Evolutionary conservation across 805 yeast species (phyloP), one percentile per base, ranked within the genome.

Genomic region (Jamesozyma lodderae): DNA sequence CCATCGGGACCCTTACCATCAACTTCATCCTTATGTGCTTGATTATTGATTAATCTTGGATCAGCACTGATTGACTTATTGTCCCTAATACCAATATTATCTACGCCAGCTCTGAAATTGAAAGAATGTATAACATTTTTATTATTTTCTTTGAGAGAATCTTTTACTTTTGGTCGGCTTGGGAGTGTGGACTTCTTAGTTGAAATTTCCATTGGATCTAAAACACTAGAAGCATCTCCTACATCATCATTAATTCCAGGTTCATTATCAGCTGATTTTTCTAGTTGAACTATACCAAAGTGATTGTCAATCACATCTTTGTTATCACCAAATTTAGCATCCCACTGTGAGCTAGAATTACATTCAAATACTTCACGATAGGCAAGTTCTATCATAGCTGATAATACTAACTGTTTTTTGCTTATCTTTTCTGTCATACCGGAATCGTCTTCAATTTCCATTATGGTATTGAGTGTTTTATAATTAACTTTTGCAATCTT

Each of bases 71-170:
- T 75, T 39, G 77, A 75, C 63, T 90, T 90, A 53, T 74, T 76
- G 42, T 87, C 96, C 40, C 94, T 66, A 16, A 90, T 72, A 37
- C 97, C 97, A 28, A 66, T 62, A 53, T 90, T 90, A 21, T 85
- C 94, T 40, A 72, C 81, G 21, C 96, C 95, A 0, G 95, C 94
- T 51, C 94, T 70, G 53, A 84, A 77, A 57, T 88, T 90, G 63
- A 88, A 90, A 0, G 95, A 79, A 43, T 69, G 69, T 9, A 33
- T 32, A 20, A 9, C 8, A 3, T 17, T 22, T 27, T 29, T 38
- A 17, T 32, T 23, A 14, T 41, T 26, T 15, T 42, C 6, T 40
- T 22, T 6, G 3, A 17, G 19, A 7, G 16, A 16, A 13, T 32
- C 14, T n/a, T 22, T 7, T 4, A 9, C 15, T 25, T 24, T 23